Conservation (phyloP, 805 yeast genomes). For the Lachancea sp. region DNA sequence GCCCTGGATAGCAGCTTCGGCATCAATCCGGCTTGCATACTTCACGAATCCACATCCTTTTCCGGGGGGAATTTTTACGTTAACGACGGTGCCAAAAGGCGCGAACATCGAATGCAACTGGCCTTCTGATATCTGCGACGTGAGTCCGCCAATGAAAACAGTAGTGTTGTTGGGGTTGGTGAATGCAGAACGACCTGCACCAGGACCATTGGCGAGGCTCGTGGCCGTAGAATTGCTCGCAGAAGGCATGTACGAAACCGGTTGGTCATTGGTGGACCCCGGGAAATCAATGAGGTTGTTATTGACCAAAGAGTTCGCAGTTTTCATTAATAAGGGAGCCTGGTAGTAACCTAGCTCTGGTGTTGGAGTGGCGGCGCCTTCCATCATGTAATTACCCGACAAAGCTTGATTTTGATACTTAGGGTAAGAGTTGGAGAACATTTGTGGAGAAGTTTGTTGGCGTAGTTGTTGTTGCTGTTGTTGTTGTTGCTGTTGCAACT, state of each 20-base stretch:
- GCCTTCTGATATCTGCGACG: slow-evolving; percentile 50
- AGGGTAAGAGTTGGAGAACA: background rate
- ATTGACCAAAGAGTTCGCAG: slow-evolving; percentile 10
- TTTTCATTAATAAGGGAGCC: slow-evolving; percentile 10
- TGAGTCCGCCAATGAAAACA: slow-evolving; percentile 71
- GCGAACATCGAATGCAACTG: slow-evolving; percentile 56
- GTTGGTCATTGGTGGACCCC: background rate
- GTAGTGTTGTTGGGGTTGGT: slow-evolving; percentile 40
- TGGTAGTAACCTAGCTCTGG: background rate
- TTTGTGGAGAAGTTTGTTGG: background rate
- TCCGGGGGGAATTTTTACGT: slow-evolving; percentile 70
- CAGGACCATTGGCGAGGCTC: background rate
- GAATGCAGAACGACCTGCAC: background rate
- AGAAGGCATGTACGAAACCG: background rate
- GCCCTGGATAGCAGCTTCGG: slow-evolving; percentile 68
- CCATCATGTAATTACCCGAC: slow-evolving; percentile 1
- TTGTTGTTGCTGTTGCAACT: slow-evolving; percentile 7
- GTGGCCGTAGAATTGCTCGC: background rate
- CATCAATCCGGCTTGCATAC: slow-evolving; percentile 60
- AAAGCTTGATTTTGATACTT: background rate
- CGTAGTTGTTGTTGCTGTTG: slow-evolving; percentile 12
- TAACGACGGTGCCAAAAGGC: slow-evolving; percentile 66
- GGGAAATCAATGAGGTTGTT: slow-evolving; percentile 5
- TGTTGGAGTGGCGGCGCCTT: background rate
- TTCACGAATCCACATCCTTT: slow-evolving; percentile 77